These are phyloP conservation scores for Stylosanthes scabra DNA, from an alignment of 331 rosid species.

Conservation along the genomic window DNA sequence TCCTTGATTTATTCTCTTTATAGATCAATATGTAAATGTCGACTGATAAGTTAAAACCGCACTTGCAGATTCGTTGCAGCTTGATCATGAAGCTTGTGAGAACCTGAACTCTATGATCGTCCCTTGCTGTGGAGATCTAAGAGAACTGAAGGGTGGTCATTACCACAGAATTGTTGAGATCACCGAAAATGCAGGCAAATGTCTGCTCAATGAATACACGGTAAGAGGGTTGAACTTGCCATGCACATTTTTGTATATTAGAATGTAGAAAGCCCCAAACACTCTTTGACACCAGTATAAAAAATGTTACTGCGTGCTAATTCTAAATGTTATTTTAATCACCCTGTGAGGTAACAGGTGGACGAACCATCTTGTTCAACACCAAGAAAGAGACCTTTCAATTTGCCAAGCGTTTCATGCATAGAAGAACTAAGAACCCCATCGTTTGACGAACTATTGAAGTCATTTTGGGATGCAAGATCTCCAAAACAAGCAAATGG, in stretches of 20 bases:
- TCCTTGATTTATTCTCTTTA: slow-evolving; percentile 20
- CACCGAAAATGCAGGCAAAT: slow-evolving; percentile 88
- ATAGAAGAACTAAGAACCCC: slow-evolving; percentile 96
- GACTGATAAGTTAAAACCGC: slow-evolving; percentile 37
- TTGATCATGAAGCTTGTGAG: slow-evolving; percentile 92
- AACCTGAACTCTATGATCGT: slow-evolving; percentile 80
- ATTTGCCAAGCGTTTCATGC: slow-evolving; percentile 80
- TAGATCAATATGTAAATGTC: slow-evolving; percentile 13
- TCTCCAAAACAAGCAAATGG: slow-evolving; percentile 81
- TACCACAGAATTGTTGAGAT: slow-evolving; percentile 91
- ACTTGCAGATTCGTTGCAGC: slow-evolving; percentile 90
- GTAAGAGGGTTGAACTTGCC: slow-evolving; percentile 51
- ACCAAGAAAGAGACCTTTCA: slow-evolving; percentile 86
- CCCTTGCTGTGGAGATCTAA: slow-evolving; percentile 92
- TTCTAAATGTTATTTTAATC: slow-evolving; percentile 26
- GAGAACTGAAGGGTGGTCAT: slow-evolving; percentile 94
- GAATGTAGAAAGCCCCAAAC: background rate
- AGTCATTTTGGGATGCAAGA: slow-evolving; percentile 85
- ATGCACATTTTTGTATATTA: background rate
- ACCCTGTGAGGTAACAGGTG: slow-evolving; percentile 51
- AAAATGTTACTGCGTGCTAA: slow-evolving; percentile 3
- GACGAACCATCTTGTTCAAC: slow-evolving; percentile 99
- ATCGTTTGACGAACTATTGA: slow-evolving; percentile 88
- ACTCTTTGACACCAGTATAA: no score
- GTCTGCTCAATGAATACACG: slow-evolving; percentile 83